Percentiles rank a stretch among this genome's conserved stretches.
phyloP scores from a whole-genome alignment of 2,329 filamentous ascomycete species.

The Aspergillus viridinutans region DNA sequence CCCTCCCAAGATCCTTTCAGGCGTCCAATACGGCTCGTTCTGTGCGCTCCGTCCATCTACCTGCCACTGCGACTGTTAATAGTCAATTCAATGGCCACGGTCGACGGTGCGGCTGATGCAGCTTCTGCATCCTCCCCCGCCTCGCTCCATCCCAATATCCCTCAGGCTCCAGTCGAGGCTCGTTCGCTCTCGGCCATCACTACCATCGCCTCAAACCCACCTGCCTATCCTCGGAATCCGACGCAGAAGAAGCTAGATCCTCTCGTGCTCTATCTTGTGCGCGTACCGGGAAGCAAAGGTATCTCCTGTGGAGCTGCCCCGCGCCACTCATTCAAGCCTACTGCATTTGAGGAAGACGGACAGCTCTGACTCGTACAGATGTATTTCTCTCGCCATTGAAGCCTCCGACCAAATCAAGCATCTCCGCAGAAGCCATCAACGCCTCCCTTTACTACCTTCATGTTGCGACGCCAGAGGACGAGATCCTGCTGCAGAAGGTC shows the following conservation, averaged over 20 bases:
- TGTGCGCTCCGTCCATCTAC: neutral
- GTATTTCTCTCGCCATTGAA: slow-evolving; percentile 89
- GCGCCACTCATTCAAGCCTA: neutral
- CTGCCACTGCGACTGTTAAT: neutral
- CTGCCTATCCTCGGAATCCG: slow-evolving; percentile 76
- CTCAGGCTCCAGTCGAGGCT: slow-evolving; percentile 61
- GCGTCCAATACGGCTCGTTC: neutral
- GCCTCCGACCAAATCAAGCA: slow-evolving; percentile 74
- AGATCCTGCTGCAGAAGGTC: slow-evolving; percentile 36
- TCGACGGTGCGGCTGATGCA: slow-evolving; percentile 23
- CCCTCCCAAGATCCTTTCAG: neutral
- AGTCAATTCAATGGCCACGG: slow-evolving; percentile 17
- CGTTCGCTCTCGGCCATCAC: slow-evolving; percentile 77
- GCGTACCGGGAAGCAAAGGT: slow-evolving; percentile 89
- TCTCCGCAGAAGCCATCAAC: slow-evolving; percentile 80
- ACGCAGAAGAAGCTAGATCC: slow-evolving; percentile 65
- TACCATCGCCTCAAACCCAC: slow-evolving; percentile 77
- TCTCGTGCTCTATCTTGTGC: slow-evolving; percentile 82
- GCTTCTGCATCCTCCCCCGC: slow-evolving; percentile 23
- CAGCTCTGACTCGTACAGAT: slow-evolving; percentile 51
- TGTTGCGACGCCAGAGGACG: slow-evolving; percentile 62
- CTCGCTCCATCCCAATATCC: slow-evolving; percentile 10
- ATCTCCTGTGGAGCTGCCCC: slow-evolving; percentile 14
- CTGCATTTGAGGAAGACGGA: neutral
- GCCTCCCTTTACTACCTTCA: slow-evolving; percentile 91